Evolutionary conservation across 179 eudicot genomes (phyloP), one percentile per base, ranked within the genome.

Genomic region (Kewa caespitosa): DNA sequence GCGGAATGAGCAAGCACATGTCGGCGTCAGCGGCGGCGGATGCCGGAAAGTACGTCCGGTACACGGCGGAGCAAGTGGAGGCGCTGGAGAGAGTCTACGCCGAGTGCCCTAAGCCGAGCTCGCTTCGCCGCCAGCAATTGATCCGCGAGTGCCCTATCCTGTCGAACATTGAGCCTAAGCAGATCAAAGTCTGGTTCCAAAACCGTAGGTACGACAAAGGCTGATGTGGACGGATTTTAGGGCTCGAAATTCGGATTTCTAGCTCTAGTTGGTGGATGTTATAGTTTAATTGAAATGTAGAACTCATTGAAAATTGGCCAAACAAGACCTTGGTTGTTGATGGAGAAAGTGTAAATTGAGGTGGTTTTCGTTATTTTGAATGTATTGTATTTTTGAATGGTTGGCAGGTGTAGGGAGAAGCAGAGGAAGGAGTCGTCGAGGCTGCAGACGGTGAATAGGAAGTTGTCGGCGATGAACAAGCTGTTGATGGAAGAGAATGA

Each of bases 401-500:
- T 72, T 61, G 77, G 72, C 75, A 94, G 97, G 81, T 94, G 98
- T 80, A 84, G 97, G 61, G 98, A 94, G 82, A 94, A 94, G 88
- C 98, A 92, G 79, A 79, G 92, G 69, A 92, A 94, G 59, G 98
- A 94, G 83, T 81, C 98, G 33, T 87, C 90, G 13, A 70, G 90
- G 71, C 90, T 94, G 27, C 97, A 92, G 75, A 84, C 91, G 15
- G 96, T 94, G 64, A 94, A 94, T 68, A 77, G 94, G 81, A 94
- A 94, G 55, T 77, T 94, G 70, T 67, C 86, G 22, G 96, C 98
- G 2, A 92, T 94, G 98, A 94, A 94, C 70, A 94, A 90, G 84
- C 87, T 94, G 70, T 78, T 94, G 77, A 92, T 94, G 97, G 98
- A 94, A 81, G 97, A 94, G 85, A 92, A 94, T 80, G 97, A 94